Percentiles rank a stretch among this genome's conserved stretches.
phyloP scores from a whole-genome alignment of 257 asterid genomes.

The Rauvolfia tetraphylla region DNA sequence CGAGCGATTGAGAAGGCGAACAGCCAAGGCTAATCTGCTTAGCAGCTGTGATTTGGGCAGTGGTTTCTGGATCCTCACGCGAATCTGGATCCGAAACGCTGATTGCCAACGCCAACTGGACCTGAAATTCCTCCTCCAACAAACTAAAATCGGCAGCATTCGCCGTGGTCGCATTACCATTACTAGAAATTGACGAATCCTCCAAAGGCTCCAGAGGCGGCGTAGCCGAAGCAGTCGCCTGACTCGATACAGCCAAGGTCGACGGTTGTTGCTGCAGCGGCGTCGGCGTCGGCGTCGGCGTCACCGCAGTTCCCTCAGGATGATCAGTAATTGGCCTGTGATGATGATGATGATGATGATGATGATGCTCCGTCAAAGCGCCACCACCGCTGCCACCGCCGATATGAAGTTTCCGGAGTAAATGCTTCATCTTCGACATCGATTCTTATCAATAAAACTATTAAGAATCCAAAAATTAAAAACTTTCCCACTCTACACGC shows the following conservation, averaged over 20 bases:
- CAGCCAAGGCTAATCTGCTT: constrained; percentile 93
- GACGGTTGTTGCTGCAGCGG: constrained; percentile 18
- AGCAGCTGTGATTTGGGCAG: constrained; percentile 80
- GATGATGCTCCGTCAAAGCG: constrained; percentile 22
- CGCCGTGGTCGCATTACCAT: constrained; percentile 12
- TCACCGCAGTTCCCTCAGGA: constrained; percentile 7
- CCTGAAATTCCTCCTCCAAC: constrained; percentile 97
- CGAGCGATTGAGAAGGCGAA: constrained; percentile 56
- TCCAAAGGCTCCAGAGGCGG: constrained; percentile 20
- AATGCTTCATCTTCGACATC: constrained; percentile 96
- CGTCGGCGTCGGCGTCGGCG: constrained; percentile 8
- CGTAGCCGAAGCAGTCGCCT: not conserved
- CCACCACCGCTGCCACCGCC: constrained; percentile 36
- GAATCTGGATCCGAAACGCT: constrained; percentile 84
- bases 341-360: constrained; percentile 15
- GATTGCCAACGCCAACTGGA: constrained; percentile 95
- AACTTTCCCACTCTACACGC: not conserved
- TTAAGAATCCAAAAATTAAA: not conserved
- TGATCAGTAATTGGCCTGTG: constrained; percentile 7
- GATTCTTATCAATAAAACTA: constrained; percentile 45
- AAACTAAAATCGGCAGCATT: constrained; percentile 43
- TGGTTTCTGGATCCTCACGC: constrained; percentile 72
- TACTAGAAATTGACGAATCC: constrained; percentile 13
- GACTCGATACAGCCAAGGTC: constrained; percentile 10
- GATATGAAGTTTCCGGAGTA: constrained; percentile 90